Base-by-base conservation (phyloP, 1,284 basidiomycete species). In the Ganoderma meredithae region DNA sequence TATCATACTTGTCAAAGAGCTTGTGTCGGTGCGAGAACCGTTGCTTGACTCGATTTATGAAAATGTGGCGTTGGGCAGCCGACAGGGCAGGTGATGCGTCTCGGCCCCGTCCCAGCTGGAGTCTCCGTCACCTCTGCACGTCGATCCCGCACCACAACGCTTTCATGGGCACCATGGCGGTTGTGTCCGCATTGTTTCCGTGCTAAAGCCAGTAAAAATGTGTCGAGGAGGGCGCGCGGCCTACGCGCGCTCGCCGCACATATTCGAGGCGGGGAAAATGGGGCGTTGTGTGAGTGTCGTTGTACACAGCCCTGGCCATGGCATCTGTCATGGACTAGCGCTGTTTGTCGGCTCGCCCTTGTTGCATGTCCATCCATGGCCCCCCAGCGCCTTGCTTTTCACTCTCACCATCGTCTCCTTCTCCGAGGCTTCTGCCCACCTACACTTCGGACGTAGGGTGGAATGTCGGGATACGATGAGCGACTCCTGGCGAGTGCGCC, bases 401-500 rank as follows among this genome's bases (percentile, higher is more conserved):
- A 31, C 56, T 60, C 55, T 47, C 36, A 43, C 65, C 52, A 39
- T 44, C 60, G 33, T 62, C 65, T 60, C 43, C 25, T 56, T 22
- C n/a, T 55, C 53, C 40, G n/a, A 53, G 40, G 27, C 25, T 22
- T 55, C 40, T 31, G 44, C 60, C 43, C 60, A 39, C 19, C 40
- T 17, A 17, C 31, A 19, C 15, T 25, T 52, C 15, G 58, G 39
- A 22, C 58, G n/a, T 27, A 60, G 55, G 27, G n/a, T 41, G 43
- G 53, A 40, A 65, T 68, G 68, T 68, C 68, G 41, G 62, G 64
- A 55, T 83, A 83, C 71, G 82, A 83, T 72, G 78, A 78, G 66
- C 72, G 76, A 9, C 74, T 83, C 25, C 75, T 82, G 33, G 79
- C 78, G 52, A 74, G 73, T 59, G 81, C 81, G 62, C 81, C 81